phyloP scores from a whole-genome alignment of 2,329 filamentous ascomycete species.

The Fusarium incarnatum region DNA sequence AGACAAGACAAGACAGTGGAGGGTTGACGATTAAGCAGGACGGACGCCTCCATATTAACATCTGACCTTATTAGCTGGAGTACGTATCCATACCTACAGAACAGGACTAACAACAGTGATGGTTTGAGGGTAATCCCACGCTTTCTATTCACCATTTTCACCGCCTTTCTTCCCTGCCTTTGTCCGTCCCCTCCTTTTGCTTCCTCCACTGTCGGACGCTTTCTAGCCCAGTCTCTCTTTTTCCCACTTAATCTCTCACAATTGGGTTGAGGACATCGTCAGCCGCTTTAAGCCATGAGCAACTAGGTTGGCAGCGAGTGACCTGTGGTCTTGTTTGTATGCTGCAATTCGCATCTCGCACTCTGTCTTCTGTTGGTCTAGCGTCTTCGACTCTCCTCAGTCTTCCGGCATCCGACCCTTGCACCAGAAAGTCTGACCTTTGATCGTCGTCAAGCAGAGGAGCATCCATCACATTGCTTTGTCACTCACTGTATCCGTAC shows the following conservation, averaged over 20 bases:
- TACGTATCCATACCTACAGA: constrained; percentile 3
- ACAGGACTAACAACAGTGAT: not conserved
- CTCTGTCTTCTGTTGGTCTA: constrained; percentile 20
- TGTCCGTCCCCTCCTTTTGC: constrained; percentile 20
- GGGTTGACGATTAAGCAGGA: constrained; percentile 19
- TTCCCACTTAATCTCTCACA: constrained; percentile 40
- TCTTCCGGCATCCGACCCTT: constrained; percentile 34
- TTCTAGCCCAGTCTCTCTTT: constrained; percentile 34
- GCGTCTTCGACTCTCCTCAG: constrained; percentile 22
- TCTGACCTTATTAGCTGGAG: constrained; percentile 17
- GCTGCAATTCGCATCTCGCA: not conserved
- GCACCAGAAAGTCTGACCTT: constrained; percentile 22
- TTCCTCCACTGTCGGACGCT: constrained; percentile 35
- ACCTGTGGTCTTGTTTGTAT: constrained; percentile 23
- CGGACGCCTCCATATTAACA: constrained; percentile 30
- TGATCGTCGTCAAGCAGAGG: constrained; percentile 32
- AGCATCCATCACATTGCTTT: constrained; percentile 22
- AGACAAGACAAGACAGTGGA: constrained; percentile 10
- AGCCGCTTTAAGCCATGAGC: constrained; percentile 35
- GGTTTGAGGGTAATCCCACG: constrained; percentile 8
- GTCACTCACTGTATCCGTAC: not conserved
- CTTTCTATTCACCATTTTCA: constrained; percentile 42
- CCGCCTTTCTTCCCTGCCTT: constrained; percentile 43
- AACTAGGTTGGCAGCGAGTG: not conserved
- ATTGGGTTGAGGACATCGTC: constrained; percentile 14